Base-by-base conservation (phyloP, 2,329 filamentous ascomycete genomes). In the Colletotrichum ledebouriae region DNA sequence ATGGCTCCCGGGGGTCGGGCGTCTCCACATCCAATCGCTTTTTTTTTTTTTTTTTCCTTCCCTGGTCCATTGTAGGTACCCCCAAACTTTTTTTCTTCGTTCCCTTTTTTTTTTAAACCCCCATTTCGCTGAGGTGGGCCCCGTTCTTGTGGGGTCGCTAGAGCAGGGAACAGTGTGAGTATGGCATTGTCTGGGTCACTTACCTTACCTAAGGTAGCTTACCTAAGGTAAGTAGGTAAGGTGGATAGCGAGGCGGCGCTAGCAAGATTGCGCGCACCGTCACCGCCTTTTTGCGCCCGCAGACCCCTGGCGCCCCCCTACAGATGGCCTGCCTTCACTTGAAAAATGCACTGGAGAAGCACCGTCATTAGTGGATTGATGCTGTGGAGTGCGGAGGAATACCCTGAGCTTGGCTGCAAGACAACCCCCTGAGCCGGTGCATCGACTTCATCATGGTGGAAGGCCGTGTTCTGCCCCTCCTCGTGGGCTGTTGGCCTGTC, bases 51-150 rank as follows among this genome's bases (percentile, higher is more conserved):
- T 71, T 47, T 63, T 70, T 66, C 17, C 17, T 17, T 4, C 22
- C 66, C 72, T 73, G 68, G 72, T 72, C 73, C 74, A 72, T 74
- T 71, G 75, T 29, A 7, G 6, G 29, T 29, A 7, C 29, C 29
- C 37, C 37, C 37, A 12, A 39, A 39, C 37, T 72, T 74, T 77
- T 29, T 29, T 9, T 29, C 29, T 2, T 29, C 29, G 29, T 29
- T 29, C 6, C 6, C 29, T 7, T 9, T 29, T 29, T 76, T 76
- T 76, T 76, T 73, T 29, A 29, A 6, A 29, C 20, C 33, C 11
- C 25, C 33, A 44, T 5, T 25, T 25, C 3, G 25, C 3, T 25
- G 3, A 29, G 1, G 29, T 29, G 39, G 49, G 17, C 22, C 59
- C 52, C 29, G 42, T 25, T 63, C 53, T 10, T 17, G 65, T 65